Base-by-base conservation (phyloP, 2,329 filamentous ascomycete genomes). In the Trichoderma semiorbis region DNA sequence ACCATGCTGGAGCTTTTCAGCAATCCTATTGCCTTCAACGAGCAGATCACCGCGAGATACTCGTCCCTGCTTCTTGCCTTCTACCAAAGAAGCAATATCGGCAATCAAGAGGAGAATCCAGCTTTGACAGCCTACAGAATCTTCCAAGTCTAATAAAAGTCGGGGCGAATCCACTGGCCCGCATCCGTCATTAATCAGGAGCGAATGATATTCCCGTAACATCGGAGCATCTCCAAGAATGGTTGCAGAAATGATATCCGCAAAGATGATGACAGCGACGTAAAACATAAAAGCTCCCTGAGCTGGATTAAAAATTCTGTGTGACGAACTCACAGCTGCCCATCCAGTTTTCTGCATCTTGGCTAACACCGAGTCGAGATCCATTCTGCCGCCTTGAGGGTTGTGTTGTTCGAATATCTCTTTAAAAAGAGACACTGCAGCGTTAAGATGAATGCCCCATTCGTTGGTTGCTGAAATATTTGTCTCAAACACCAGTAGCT, bases 401-500 rank as follows among this genome's bases (percentile, higher is more conserved):
- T 7, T 24, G 3, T 5, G 8, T 7, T 43, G 16, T 6, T 60
- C n/a, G 14, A 71, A 32, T 24, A 60, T 68, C 21, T 71, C 61
- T 50, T 61, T 58, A 2, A 71, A 58, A 3, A 71, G n/a, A 12
- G 69, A 66, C 1, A 68, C 30, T 3, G 61, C 69, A 7, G 69
- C 69, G 16, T 34, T 47, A 14, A 66, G 53, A 7, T 71, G 69
- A 26, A 58, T 57, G 0, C 28, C 47, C 69, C 69, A 70, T 78
- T 78, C 55, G 81, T 82, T 77, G 77, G 84, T 72, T 82, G 77
- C 79, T 21, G 75, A 77, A 28, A 78, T 76, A n/a, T 78, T 76
- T 18, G 80, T 73, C 76, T 86, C 84, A 71, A 85, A 85, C 70
- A 81, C 79, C n/a, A 84, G 78, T 2, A 85, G 77, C 74, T 85